Evolutionary conservation across 2,329 filamentous ascomycete genomes (phyloP).

Genomic region (Penicillium sp.): DNA sequence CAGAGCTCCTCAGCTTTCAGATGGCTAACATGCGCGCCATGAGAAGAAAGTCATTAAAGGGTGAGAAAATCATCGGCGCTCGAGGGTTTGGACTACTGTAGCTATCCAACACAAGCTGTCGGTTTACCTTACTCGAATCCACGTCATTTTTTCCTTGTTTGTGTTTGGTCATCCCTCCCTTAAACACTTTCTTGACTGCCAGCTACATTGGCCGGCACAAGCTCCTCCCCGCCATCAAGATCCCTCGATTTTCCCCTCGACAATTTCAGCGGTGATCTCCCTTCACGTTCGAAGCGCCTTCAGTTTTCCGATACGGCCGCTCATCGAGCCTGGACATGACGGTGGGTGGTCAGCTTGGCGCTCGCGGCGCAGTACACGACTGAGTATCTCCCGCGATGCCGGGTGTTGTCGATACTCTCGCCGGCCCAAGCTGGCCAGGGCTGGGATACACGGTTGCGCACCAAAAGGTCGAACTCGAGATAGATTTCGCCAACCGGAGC

Average conservation of each 20-base stretch:
- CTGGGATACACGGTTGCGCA: conserved; percentile 68
- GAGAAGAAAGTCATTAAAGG: conserved; percentile 11
- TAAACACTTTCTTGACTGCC: conserved; percentile 1
- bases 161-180: neutral
- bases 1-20: conserved; percentile 22
- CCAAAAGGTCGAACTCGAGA: conserved; percentile 86
- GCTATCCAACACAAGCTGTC: neutral
- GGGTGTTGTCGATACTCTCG: conserved; percentile 43
- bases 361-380: conserved; percentile 43
- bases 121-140: neutral
- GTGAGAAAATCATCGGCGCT: conserved; percentile 8
- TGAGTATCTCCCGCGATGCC: conserved; percentile 46
- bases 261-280: neutral
- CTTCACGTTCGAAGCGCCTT: neutral
- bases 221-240: conserved; percentile 1
- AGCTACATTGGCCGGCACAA: neutral
- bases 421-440: conserved; percentile 34
- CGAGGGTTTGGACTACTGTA: neutral
- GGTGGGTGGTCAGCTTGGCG: conserved; percentile 41
- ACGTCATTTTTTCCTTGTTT: neutral
- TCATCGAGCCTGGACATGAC: conserved; percentile 43
- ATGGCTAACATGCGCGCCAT: conserved; percentile 11
- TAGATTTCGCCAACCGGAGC: conserved; percentile 78
- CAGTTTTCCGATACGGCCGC: conserved; percentile 11
- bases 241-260: neutral